These are phyloP conservation scores for Microdochium bolleyi DNA, from an alignment of 2,329 filamentous ascomycete genomes.

Conservation along the genomic window DNA sequence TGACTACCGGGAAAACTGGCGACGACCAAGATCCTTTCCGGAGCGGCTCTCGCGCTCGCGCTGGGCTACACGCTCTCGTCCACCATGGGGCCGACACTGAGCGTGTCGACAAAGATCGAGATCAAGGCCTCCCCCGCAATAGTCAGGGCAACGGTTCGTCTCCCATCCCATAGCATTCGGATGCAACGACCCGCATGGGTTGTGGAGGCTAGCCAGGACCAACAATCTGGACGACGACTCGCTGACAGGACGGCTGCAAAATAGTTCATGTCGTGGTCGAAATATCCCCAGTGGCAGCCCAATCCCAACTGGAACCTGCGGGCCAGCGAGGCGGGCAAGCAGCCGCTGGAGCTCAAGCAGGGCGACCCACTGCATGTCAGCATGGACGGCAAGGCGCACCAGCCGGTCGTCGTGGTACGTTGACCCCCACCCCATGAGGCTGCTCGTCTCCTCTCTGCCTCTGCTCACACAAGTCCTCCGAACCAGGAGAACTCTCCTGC, in stretches of 20 bases:
- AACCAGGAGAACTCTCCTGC: conserved; percentile 6
- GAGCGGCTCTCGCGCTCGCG: background rate
- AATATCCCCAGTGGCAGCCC: background rate
- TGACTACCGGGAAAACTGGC: background rate
- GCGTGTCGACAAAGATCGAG: background rate
- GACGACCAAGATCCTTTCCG: background rate
- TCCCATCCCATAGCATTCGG: background rate
- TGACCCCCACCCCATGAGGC: too few species aligned
- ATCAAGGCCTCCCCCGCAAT: background rate
- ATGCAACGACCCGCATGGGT: too few species aligned
- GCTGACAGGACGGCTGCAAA: background rate
- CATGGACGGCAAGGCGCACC: background rate
- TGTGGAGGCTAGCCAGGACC: too few species aligned
- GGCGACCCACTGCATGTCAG: background rate
- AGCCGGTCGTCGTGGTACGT: background rate
- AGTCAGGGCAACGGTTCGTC: background rate
- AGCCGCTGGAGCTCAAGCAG: background rate
- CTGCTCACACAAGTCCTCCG: background rate
- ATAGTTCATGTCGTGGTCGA: background rate
- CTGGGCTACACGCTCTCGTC: background rate
- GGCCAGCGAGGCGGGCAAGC: background rate
- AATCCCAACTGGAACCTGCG: background rate
- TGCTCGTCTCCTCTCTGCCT: background rate
- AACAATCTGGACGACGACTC: too few species aligned
- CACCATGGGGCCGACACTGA: background rate